Base-by-base conservation (phyloP, 1,284 basidiomycete species). In the Cutaneotrichosporon sp. region DNA sequence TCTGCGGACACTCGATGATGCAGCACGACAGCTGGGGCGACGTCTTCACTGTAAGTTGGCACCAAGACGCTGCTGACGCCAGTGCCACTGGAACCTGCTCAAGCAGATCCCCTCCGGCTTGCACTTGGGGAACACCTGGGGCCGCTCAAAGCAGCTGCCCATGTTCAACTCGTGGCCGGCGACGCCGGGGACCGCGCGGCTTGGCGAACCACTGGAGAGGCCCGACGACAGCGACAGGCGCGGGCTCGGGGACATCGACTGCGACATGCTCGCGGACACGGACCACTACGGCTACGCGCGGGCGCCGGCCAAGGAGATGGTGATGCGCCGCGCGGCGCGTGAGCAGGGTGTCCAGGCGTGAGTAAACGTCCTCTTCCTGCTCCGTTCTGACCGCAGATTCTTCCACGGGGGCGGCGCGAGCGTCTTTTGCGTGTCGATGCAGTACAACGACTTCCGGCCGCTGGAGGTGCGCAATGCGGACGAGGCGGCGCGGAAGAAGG, bases 241-340 rank as follows among this genome's bases (percentile, higher is more conserved):
- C 22, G 71, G 70, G 14, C 51, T 70, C 8, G 71, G 73, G 19
- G 74, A 76, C 51, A 63, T 75, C 7, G 76, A 77, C 53, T 74
- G 72, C 44, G 76, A 77, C 60, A 76, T 76, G 75, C 58, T 77
- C n/a, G 75, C 75, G 4, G 75, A 77, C 56, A 71, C 75, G 16
- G 72, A 74, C 42, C 72, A 75, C 44, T 55, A 66, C 12, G 76
- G 76, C 2, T 39, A 54, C 27, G 72, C 75, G 1, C 64, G 74
- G 17, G 61, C 66, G 0, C 62, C 62, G 7, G 74, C 71, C 0
- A 59, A 59, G 22, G 68, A 67, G 45, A 65, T 66, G 46, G 61
- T 75, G 33, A 62, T 65, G 55, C 54, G 73, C 20, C 59, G 74
- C n/a, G 73, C 73, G 2, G 68, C 51, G 4, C 49, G 75, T 32